Conservation (phyloP, 1,284 basidiomycete species). For the Moesziomyces sp. region DNA sequence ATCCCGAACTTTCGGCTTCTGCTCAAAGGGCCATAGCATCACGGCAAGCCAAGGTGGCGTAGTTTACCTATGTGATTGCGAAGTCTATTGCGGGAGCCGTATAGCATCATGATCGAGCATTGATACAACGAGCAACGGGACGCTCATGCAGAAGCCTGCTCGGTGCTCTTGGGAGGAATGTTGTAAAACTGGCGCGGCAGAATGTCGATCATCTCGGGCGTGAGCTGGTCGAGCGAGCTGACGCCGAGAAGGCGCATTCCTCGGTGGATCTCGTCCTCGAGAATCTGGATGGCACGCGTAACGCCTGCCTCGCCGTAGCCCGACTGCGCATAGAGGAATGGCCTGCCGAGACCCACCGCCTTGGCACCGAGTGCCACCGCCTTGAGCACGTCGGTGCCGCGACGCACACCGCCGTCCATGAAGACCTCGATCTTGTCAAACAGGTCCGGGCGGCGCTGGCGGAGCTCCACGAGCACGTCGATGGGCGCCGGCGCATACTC, state of each 20-base stretch:
- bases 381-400: constrained; percentile 82
- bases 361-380: constrained; percentile 83
- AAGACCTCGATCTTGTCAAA: constrained; percentile 77
- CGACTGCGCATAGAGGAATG: constrained; percentile 91
- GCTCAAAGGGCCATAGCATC: no score
- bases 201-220: constrained; percentile 78
- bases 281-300: constrained; percentile 75
- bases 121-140: background rate
- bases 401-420: constrained; percentile 85
- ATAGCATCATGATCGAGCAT: no score
- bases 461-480: constrained; percentile 74
- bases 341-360: constrained; percentile 87
- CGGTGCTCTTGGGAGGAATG: constrained; percentile 7
- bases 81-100: background rate
- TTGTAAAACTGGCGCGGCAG: constrained; percentile 46
- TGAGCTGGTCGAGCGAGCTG: constrained; percentile 76
- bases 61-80: no score
- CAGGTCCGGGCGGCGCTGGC: constrained; percentile 73
- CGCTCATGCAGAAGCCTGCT: constrained; percentile 2
- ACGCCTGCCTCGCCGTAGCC: constrained; percentile 87
- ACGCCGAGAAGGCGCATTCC: constrained; percentile 84
- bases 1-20: no score
- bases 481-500: constrained; percentile 63
- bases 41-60: no score
- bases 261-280: constrained; percentile 82